A percentile compares a stretch with the other conserved stretches of the same genome.
Conservation (phyloP, 164 flowering plant species). For the Vitis vinifera region DNA sequence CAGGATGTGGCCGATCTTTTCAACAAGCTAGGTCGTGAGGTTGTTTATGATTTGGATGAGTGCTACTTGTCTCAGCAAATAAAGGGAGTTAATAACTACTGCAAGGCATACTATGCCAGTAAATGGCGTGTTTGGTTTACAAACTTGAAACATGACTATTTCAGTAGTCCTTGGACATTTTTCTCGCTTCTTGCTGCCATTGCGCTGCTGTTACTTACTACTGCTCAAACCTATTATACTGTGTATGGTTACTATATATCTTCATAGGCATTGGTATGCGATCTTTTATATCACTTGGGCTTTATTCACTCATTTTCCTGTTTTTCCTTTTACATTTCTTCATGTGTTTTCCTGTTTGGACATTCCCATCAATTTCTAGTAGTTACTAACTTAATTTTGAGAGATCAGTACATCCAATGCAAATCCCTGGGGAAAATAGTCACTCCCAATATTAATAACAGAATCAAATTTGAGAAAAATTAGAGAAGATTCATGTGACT, state of each 20-base stretch:
- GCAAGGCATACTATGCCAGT: conserved; percentile 1
- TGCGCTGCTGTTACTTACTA: conserved; percentile 21
- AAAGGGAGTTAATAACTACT: conserved; percentile 9
- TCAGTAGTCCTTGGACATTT: conserved; percentile 30
- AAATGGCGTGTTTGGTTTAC: conserved; percentile 19
- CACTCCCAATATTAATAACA: no score
- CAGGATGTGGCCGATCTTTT: conserved; percentile 28
- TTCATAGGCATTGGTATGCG: background rate
- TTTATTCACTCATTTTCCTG: no score
- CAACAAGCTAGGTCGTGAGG: conserved; percentile 23
- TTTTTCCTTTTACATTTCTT: no score
- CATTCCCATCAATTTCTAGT: no score
- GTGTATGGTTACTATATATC: conserved; percentile 11
- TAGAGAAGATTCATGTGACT: no score
- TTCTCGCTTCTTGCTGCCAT: conserved; percentile 22
- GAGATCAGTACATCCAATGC: no score
- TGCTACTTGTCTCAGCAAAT: conserved; percentile 19
- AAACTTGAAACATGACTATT: conserved; percentile 22
- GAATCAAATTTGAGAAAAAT: no score
- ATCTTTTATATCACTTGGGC: no score
- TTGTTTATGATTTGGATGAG: conserved; percentile 15
- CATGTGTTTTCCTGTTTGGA: no score
- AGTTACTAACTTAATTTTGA: no score
- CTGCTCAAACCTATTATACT: conserved; percentile 19
- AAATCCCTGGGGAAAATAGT: no score